Base-by-base conservation (phyloP, 78 protist species). In the Dictyostelium discoideum region DNA sequence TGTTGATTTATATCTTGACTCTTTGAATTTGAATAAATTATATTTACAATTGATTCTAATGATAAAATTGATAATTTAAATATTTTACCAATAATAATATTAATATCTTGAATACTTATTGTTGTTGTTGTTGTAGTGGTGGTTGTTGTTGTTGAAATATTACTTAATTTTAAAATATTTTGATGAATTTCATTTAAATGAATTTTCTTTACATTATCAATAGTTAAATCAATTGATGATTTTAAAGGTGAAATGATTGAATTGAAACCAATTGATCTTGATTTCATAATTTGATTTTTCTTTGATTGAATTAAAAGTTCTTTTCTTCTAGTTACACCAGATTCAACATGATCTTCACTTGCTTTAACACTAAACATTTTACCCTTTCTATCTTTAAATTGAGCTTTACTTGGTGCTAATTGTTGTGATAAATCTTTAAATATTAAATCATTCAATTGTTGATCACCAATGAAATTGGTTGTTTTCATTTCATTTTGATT, bases 301-400 rank as follows among this genome's bases (percentile, higher is more conserved):
- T 79, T 74, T 7, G 93, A 76, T 50, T 85, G 93, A 13, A 76
- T 9, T 37, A 40, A n/a, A 11, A 93, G 29, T 67, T 85, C 96
- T 60, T 85, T 85, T 20, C 96, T 65, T 63, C 96, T 32, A 13
- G 96, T 86, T 3, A 93, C 85, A 57, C 93, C 96, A 32, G 90
- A 63, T 50, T 93, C 96, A 48, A 86, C 80, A 72, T 80, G 86
- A 8, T 93, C 93, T 24, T 93, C 96, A 54, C 93, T 86, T 32
- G 96, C 96, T 42, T 93, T 93, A 3, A 93, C 96, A 86, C 93
- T 86, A 40, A 93, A 93, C 96, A 93, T 93, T 60, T 93, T 86
- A 26, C 96, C 92, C 24, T 93, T 93, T 39, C 92, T 92, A 50
- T 93, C 96, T 29, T 26, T 24, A 29, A 85, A 84, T 54, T 79